These are phyloP conservation scores for Phoma herbarum DNA, from an alignment of 2,329 filamentous ascomycete genomes.

Conservation along the genomic window DNA sequence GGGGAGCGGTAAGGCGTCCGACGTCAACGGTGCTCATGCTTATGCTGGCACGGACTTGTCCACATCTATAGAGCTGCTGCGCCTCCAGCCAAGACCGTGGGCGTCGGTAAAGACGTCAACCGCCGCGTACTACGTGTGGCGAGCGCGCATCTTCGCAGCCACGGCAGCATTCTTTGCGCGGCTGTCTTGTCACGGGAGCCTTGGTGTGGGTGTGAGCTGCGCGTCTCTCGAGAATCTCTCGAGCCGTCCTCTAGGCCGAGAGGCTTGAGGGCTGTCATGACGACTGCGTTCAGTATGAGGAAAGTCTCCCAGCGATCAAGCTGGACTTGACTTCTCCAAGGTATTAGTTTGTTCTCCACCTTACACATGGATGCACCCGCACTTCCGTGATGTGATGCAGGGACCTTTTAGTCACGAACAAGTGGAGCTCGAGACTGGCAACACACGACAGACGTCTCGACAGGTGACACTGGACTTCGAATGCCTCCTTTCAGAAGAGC, in stretches of 20 bases:
- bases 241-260: conserved; percentile 5
- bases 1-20: conserved; percentile 20
- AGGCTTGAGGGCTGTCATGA: conserved; percentile 5
- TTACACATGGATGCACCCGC: conserved; percentile 19
- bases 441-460: conserved; percentile 2
- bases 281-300: conserved; percentile 1
- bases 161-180: conserved; percentile 7
- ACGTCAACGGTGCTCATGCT: conserved; percentile 13
- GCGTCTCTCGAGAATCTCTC: conserved; percentile 22
- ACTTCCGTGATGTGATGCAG: conserved; percentile 25
- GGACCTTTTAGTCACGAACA: conserved; percentile 21
- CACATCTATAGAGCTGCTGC: conserved; percentile 22
- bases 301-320: not conserved
- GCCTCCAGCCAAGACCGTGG: conserved; percentile 35
- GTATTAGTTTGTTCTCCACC: conserved; percentile 5
- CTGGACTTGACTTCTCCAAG: not conserved
- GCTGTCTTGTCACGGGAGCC: conserved; percentile 6
- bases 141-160: conserved; percentile 6
- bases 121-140: conserved; percentile 35
- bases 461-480: conserved; percentile 2
- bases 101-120: conserved; percentile 32
- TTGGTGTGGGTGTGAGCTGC: conserved; percentile 11
- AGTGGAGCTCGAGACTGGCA: conserved; percentile 8
- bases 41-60: conserved; percentile 17
- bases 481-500: not conserved